A percentile compares a stretch with the other conserved stretches of the same genome.
Conservation (phyloP, 2,329 filamentous ascomycete genomes). For the Bipolaris sorokiniana region DNA sequence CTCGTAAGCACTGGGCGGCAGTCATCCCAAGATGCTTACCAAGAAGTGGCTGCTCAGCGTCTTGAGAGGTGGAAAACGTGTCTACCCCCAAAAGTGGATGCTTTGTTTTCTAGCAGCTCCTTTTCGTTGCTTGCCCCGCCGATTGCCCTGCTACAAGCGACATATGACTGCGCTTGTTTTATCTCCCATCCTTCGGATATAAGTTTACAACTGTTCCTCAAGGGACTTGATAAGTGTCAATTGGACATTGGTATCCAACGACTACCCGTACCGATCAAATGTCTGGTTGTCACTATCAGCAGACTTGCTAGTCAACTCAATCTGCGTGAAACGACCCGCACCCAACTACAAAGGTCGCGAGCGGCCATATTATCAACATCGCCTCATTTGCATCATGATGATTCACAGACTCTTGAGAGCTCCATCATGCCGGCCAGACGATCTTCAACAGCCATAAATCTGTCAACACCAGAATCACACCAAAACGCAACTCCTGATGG, state of each 20-base stretch:
- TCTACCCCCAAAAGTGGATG: constrained; percentile 35
- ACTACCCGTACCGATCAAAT: constrained; percentile 38
- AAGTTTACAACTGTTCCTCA: constrained; percentile 26
- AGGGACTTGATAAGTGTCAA: constrained; percentile 35
- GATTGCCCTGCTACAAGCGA: constrained; percentile 35
- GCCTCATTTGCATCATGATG: constrained; percentile 7
- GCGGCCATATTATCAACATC: constrained; percentile 21
- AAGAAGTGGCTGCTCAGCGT: constrained; percentile 39
- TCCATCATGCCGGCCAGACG: constrained; percentile 7
- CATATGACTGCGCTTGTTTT: constrained; percentile 35
- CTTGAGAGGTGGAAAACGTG: constrained; percentile 48
- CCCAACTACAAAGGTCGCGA: constrained; percentile 28
- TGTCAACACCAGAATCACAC: constrained; percentile 30
- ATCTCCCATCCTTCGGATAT: constrained; percentile 28
- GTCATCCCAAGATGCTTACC: not conserved
- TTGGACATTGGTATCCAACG: constrained; percentile 27
- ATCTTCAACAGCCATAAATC: constrained; percentile 11
- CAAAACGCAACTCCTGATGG: constrained; percentile 19
- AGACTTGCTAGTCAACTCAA: constrained; percentile 20
- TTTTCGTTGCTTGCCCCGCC: constrained; percentile 33
- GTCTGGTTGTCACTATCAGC: constrained; percentile 32
- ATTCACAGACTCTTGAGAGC: not conserved
- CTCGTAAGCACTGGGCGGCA: constrained; percentile 20
- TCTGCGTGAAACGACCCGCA: constrained; percentile 21
- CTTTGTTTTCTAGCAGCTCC: constrained; percentile 19